Evolutionary conservation across 768 basidiomycete species (phyloP), one percentile per base, ranked within the genome.

Genomic region (Tubosaeta sp.): DNA sequence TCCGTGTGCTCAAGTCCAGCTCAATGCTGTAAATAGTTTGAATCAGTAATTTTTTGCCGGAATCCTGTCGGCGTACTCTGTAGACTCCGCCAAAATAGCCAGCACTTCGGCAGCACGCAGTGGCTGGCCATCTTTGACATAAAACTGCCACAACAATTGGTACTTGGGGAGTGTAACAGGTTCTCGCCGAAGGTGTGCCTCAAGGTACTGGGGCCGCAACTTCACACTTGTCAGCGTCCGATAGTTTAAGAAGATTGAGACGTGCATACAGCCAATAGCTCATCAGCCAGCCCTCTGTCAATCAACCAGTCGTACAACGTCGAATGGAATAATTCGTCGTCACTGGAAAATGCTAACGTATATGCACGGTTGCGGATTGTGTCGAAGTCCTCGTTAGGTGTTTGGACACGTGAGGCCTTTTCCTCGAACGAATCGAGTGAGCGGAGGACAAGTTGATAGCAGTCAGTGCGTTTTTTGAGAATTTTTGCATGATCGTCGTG

Each of bases 121-220:
- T 29, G 88, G 88, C 58, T 93, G 87, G 1, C 87, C 87, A 58
- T 90, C 87, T 60, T 95, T 90, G 46, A 95, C 93, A 63, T 96
- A 95, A 71, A 91, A 97, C 61, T 97, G 91, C 96, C 96, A 98
- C 3, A 98, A 73, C 2, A 99, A 71, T 60, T 98, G 90, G 61
- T 79, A 84, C 64, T 94, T 93, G 57, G 87, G 79, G 14, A 88
- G 83, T 1, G 86, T 86, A 1, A 78, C 71, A 18, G 93, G 93
- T 50, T 91, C 88, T 46, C 89, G 80, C 56, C 80, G 78, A 25
- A 98, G 81, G 70, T 94, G 91, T 5, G 84, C 82, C 67, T 96
- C 95, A 43, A 98, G 81, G 70, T 87, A 96, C 16, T 82, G 76
- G 0, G 94, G 91, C 36, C 88, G 82, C 75, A 92, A 85, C 90